phyloP scores from a whole-genome alignment of 2,329 filamentous ascomycete genomes.

The Aspergillus sp. region DNA sequence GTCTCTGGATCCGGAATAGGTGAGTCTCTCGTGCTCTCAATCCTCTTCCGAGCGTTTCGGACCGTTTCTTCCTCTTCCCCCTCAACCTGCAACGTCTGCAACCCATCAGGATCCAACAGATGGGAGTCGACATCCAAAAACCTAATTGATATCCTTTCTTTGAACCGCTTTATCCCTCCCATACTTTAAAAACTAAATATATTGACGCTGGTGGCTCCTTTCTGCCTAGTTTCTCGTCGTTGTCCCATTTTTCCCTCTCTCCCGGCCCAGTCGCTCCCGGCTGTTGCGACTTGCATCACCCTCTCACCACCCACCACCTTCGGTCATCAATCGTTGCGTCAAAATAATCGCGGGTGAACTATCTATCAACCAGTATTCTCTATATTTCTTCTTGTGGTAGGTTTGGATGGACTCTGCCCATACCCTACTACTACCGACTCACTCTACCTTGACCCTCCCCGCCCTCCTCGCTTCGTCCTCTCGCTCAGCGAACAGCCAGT shows the following conservation, averaged over 20 bases:
- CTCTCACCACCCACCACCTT: slow-evolving; percentile 30
- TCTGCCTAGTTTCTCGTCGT: slow-evolving; percentile 25
- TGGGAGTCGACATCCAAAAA: slow-evolving; percentile 18
- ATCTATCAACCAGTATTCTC: slow-evolving; percentile 28
- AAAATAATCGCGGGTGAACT: slow-evolving; percentile 34
- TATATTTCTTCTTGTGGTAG: slow-evolving; percentile 35
- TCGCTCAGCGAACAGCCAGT: slow-evolving; percentile 31
- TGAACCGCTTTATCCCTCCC: slow-evolving; percentile 21
- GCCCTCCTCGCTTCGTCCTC: slow-evolving; percentile 22
- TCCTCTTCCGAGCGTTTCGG: slow-evolving; percentile 34
- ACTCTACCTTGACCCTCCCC: slow-evolving; percentile 25
- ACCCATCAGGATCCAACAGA: slow-evolving; percentile 31
- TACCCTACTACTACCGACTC: slow-evolving; percentile 23
- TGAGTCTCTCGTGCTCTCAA: slow-evolving; percentile 34
- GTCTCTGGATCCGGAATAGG: slow-evolving; percentile 30
- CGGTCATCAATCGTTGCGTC: slow-evolving; percentile 30
- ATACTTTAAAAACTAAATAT: slow-evolving; percentile 21
- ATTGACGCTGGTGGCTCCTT: slow-evolving; percentile 24
- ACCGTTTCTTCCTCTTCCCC: slow-evolving; percentile 29
- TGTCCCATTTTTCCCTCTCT: slow-evolving; percentile 27
- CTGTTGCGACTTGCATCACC: slow-evolving; percentile 35
- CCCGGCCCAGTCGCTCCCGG: slow-evolving; percentile 30
- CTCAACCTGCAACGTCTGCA: slow-evolving; percentile 27
- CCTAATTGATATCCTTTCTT: slow-evolving; percentile 14
- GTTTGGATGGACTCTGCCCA: slow-evolving; percentile 36